phyloP scores from a whole-genome alignment of 2,329 filamentous ascomycete genomes.

The Aspergillus texensis region DNA sequence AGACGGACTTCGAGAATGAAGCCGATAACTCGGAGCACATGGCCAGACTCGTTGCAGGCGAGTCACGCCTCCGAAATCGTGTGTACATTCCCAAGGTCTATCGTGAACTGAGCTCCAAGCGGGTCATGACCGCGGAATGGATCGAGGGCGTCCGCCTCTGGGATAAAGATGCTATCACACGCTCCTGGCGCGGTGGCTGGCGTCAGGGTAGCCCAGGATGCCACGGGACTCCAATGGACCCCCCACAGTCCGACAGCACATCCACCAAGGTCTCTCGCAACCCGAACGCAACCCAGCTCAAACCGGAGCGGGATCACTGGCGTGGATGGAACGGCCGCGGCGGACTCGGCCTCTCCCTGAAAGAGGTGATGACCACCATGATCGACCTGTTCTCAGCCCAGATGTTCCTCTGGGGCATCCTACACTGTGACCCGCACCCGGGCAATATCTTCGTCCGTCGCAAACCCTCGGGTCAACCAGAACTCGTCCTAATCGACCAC shows the following conservation, averaged over 20 bases:
- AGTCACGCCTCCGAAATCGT: constrained; percentile 73
- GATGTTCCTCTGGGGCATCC: constrained; percentile 94
- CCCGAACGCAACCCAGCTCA: constrained; percentile 58
- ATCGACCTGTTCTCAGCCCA: constrained; percentile 95
- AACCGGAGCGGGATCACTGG: constrained; percentile 81
- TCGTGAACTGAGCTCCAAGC: constrained; percentile 75
- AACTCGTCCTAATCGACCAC: constrained; percentile 95
- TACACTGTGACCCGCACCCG: constrained; percentile 96
- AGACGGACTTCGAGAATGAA: constrained; percentile 94
- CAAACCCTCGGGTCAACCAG: constrained; percentile 75
- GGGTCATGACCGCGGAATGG: constrained; percentile 95
- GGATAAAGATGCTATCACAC: constrained; percentile 82
- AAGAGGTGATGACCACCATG: constrained; percentile 95
- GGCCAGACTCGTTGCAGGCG: constrained; percentile 72
- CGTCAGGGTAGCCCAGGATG: constrained; percentile 77
- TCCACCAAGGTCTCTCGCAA: constrained; percentile 44
- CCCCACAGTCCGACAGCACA: constrained; percentile 54
- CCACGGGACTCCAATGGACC: constrained; percentile 64
- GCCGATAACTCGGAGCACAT: constrained; percentile 85
- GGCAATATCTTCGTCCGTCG: constrained; percentile 96
- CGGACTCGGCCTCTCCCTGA: constrained; percentile 78
- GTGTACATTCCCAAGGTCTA: constrained; percentile 90
- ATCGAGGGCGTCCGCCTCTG: constrained; percentile 91
- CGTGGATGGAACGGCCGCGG: constrained; percentile 71
- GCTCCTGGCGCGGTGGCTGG: constrained; percentile 76